Evolutionary conservation across 148 eudicot genomes (phyloP), one percentile per base, ranked within the genome.

Genomic region (Simmondsia chinensis): DNA sequence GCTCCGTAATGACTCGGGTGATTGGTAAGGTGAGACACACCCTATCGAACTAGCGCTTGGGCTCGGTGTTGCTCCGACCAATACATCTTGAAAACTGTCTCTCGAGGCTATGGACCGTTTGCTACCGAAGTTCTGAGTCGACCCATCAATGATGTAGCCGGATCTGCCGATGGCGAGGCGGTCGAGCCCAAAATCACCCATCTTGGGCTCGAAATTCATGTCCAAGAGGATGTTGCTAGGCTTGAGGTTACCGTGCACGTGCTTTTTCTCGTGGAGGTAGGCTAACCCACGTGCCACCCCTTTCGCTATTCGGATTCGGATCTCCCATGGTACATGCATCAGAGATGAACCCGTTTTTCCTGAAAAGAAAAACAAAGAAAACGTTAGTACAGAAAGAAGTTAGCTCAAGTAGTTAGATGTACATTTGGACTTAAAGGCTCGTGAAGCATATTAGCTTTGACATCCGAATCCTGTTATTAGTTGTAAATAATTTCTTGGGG

Each of bases 261-360:
- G 89, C 58, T 91, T 91, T 74, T 79, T 86, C 18, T 91, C 99
- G 44, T 91, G 99, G 33, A 91, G 75, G 71, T 82, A 86, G 25
- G 58, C 42, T 7, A 91, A 70, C 43, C 99, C 99, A 23, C 99
- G 96, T 39, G 99, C 99, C 38, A 86, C 57, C 1, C 99, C 99
- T 76, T 57, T 82, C 0, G 89, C 99, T 64, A 91, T 82, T 68
- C 68, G 79, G 37, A 91, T 81, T 50, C 99, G 76, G 25, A 59
- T 43, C 43, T 75, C 89, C 99, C 99, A 91, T 5, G 99, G 82
- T 54, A 91, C 33, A 26, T 73, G 89, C 51, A 94, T 73, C 5
- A 96, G 96, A 8, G 96, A 86, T 19, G 94, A 74, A 5, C 95
- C 89, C 2, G 50, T 66, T 73, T 79, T 91, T 37, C 86, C 99